Evolutionary conservation across 2,329 filamentous ascomycete species (phyloP).

Genomic region (Aphanoascus verrucosus): DNA sequence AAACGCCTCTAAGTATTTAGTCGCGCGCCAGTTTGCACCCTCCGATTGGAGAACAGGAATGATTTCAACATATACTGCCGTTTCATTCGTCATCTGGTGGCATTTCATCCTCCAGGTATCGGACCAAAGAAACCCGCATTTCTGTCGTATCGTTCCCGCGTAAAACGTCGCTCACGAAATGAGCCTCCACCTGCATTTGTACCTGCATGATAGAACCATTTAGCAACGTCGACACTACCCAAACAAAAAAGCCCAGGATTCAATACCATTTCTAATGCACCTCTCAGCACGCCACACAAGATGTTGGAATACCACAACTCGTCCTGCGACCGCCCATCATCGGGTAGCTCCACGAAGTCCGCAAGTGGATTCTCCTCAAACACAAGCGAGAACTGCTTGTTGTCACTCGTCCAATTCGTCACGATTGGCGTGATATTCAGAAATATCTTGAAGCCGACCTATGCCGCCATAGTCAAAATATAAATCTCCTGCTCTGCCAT

Average conservation of each 20-base stretch:
- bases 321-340: conserved; percentile 89
- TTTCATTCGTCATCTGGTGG: conserved; percentile 84
- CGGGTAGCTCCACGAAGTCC: conserved; percentile 93
- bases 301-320: conserved; percentile 99
- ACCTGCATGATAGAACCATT: conserved; percentile 38
- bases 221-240: neutral
- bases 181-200: conserved; percentile 96
- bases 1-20: conserved; percentile 1
- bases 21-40: neutral
- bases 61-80: neutral
- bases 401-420: conserved; percentile 92
- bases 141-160: conserved; percentile 93
- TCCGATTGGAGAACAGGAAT: neutral
- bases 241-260: conserved; percentile 13
- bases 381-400: conserved; percentile 88
- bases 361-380: conserved; percentile 96
- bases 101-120: conserved; percentile 96
- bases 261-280: conserved; percentile 83
- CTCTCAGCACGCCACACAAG: conserved; percentile 80
- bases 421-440: conserved; percentile 90
- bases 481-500: neutral
- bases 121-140: conserved; percentile 83
- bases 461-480: neutral
- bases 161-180: conserved; percentile 88
- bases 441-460: conserved; percentile 99